These are phyloP conservation scores for Xylaria grammica DNA, from an alignment of 495 filamentous ascomycete genomes.

Conservation along the genomic window DNA sequence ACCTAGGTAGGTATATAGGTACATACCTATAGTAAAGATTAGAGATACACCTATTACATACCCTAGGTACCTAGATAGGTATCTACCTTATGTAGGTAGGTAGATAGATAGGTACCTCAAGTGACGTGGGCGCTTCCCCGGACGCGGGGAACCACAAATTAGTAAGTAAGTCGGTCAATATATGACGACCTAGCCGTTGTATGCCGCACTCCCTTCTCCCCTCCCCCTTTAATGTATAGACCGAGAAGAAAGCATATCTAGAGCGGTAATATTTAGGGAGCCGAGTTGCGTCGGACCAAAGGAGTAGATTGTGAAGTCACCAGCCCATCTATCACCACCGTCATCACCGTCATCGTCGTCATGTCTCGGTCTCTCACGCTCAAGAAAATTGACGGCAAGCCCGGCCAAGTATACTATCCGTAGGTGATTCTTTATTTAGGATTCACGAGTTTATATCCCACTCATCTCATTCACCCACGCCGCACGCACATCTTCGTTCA, in stretches of 20 bases:
- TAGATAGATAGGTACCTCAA: no score
- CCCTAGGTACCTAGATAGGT: no score
- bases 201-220: no score
- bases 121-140: neutral
- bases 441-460: neutral
- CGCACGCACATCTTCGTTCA: no score
- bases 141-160: neutral
- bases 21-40: no score
- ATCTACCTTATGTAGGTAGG: no score
- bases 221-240: no score
- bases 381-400: slow-evolving; percentile 70
- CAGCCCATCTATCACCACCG: neutral
- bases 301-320: neutral
- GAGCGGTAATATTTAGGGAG: no score
- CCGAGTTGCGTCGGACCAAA: neutral
- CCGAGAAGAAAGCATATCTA: no score
- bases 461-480: no score
- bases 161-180: slow-evolving; percentile 1
- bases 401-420: slow-evolving; percentile 86
- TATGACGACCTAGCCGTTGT: neutral
- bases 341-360: neutral
- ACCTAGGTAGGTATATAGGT: no score
- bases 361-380: slow-evolving; percentile 57
- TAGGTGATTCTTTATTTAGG: slow-evolving; percentile 33
- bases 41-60: no score